These are phyloP conservation scores for Nannochloropsis oceanica DNA, from an alignment of 108 stramenopile species.

Conservation along the genomic window DNA sequence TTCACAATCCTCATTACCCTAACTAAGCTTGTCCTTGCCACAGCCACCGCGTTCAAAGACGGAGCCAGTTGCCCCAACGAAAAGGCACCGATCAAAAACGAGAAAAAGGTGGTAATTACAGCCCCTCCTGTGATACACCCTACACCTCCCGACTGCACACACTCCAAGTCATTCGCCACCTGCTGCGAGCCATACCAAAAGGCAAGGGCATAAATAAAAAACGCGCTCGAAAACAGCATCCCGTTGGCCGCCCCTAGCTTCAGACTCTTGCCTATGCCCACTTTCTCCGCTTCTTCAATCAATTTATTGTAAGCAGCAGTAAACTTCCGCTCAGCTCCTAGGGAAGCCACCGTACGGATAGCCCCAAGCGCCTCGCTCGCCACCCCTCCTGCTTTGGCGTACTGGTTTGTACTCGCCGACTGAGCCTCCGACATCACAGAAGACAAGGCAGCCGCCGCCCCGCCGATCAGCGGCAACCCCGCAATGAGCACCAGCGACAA, in stretches of 20 bases:
- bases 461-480: slow-evolving; percentile 27
- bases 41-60: not conserved
- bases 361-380: slow-evolving; percentile 33
- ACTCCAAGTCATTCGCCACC: not conserved
- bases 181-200: slow-evolving; percentile 38
- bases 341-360: slow-evolving; percentile 31
- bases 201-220: slow-evolving; percentile 34
- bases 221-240: slow-evolving; percentile 15
- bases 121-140: not conserved
- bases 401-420: slow-evolving; percentile 21
- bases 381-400: slow-evolving; percentile 33
- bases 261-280: slow-evolving; percentile 28
- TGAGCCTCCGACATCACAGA: slow-evolving; percentile 29
- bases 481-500: slow-evolving; percentile 31
- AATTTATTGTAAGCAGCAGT: slow-evolving; percentile 4
- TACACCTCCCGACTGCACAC: not conserved
- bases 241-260: slow-evolving; percentile 34
- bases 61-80: not conserved
- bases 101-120: not conserved
- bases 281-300: slow-evolving; percentile 15
- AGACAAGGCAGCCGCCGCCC: slow-evolving; percentile 17
- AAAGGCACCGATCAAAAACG: not conserved
- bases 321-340: slow-evolving; percentile 19
- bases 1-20: not conserved
- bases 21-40: not conserved